Base-by-base conservation (phyloP, 768 basidiomycete species). In the Lactifluus volemus region DNA sequence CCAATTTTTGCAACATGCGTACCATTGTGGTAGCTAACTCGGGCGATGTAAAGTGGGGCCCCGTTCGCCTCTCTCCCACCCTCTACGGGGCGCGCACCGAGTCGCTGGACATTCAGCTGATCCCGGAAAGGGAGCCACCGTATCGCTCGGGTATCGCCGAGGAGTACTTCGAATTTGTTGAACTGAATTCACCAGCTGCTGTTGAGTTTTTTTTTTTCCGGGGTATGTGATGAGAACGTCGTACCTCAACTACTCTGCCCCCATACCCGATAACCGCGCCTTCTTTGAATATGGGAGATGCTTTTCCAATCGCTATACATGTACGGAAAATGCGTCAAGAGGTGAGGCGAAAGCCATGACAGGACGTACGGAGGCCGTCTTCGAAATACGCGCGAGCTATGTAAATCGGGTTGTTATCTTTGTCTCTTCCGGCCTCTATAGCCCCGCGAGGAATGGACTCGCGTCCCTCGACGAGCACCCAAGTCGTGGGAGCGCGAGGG, bases 1-100 rank as follows among this genome's bases (percentile, higher is more conserved):
- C 81, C 79, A 34, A 77, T 77, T 71, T 88, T 89, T n/a, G 86
- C 88, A 6, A 86, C 84, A 68, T 83, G 78, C 38, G 78, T 74
- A 9, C 76, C 78, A 21, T 73, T 75, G 12, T 81, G 73, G 72
- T 84, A 69, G 11, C 75, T 73, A 3, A 84, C 87, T 66, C 82
- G 78, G 5, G 80, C 83, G 58, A 90, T 75, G 70, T 80, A 88
- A 17, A 88, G 73, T 7, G 74, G 76, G 1, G 77, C 74, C n/a
- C 85, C 85, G 59, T 84, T 77, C 14, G 76, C 73, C 68, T 89
- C 88, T 32, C 71, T 75, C 2, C 88, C 88, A 52, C 84, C 88
- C 61, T 88, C 85, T 39, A 90, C 84, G 0, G 85, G 85, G 5
- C 62, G 71, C 50, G 72, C 72, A 50, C 79, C 73, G 36, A 87